phyloP scores from a whole-genome alignment of 1,284 basidiomycete genomes.

The Flammula alnicola region DNA sequence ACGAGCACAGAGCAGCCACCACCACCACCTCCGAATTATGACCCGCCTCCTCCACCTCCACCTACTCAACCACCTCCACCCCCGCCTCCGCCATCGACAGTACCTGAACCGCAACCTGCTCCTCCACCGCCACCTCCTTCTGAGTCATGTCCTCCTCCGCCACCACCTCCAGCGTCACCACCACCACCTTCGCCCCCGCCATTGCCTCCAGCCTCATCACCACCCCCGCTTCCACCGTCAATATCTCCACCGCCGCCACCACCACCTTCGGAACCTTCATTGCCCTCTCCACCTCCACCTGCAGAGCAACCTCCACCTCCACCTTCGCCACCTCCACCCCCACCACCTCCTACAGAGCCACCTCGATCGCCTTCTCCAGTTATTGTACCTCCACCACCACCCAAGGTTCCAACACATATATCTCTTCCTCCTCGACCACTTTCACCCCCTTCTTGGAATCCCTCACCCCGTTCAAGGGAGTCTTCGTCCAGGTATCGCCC shows the following conservation, averaged over 20 bases:
- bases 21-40: slow-evolving; percentile 32
- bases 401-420: no score
- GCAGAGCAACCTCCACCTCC: slow-evolving; percentile 22
- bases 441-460: slow-evolving; percentile 13
- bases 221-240: slow-evolving; percentile 24
- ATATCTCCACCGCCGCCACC: slow-evolving; percentile 25
- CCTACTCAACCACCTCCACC: slow-evolving; percentile 25
- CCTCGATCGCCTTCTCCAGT: no score
- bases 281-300: no score
- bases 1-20: slow-evolving; percentile 21
- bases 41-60: slow-evolving; percentile 33
- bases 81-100: no score
- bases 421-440: no score
- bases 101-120: no score
- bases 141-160: slow-evolving; percentile 22
- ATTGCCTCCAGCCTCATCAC: slow-evolving; percentile 15
- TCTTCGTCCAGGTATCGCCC: not conserved
- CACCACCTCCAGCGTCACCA: slow-evolving; percentile 28
- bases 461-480: not conserved
- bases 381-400: no score
- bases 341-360: no score
- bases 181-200: slow-evolving; percentile 20
- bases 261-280: slow-evolving; percentile 36
- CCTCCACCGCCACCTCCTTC: slow-evolving; percentile 27
- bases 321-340: no score